Base-by-base conservation (phyloP, 2,329 filamentous ascomycete species). In the Phoma sp. region DNA sequence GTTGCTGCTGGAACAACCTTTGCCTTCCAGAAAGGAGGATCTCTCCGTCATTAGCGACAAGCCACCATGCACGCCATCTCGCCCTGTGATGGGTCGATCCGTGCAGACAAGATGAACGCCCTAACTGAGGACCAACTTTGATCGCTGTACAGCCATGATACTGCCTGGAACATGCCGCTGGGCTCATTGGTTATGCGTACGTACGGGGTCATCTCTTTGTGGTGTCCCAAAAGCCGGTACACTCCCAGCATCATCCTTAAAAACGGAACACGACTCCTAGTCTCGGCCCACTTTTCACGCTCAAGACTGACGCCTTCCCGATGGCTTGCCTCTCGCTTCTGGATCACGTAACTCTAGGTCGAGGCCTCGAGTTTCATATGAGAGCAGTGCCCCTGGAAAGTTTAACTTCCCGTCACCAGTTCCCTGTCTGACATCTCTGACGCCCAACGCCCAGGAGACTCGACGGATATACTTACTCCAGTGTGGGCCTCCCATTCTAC, bases 381-480 rank as follows among this genome's bases (percentile, higher is more conserved):
- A 46, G 31, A 19, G 22, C 45, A 37, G 13, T 17, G 51, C 36
- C 44, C 52, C 45, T 50, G 36, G 33, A 41, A 24, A 25, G 40
- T 36, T 31, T 6, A 37, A 22, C 37, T 21, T 51, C 40, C 51
- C 46, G 45, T 41, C 27, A 36, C 40, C 27, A 22, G 36, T 25
- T 22, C 32, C 36, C 15, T 38, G 43, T 21, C 12, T 51, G 41
- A 46, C 41, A 51, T 31, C 31, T 51, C 24, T 33, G 36, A 50
- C 52, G 29, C 52, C 39, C 15, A 32, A 43, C 43, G 50, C 43
- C 9, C 24, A 46, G 27, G 35, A 50, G 36, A 46, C 50, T 50
- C 19, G 35, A 50, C 45, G 22, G 45, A 55, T 41, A 51, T 43
- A 55, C 46, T 47, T 55, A 54, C 39, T 48, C 13, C 24, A 41